These are phyloP conservation scores for Talaromyces amestolkiae DNA, from an alignment of 2,329 filamentous ascomycete species.

Conservation along the genomic window DNA sequence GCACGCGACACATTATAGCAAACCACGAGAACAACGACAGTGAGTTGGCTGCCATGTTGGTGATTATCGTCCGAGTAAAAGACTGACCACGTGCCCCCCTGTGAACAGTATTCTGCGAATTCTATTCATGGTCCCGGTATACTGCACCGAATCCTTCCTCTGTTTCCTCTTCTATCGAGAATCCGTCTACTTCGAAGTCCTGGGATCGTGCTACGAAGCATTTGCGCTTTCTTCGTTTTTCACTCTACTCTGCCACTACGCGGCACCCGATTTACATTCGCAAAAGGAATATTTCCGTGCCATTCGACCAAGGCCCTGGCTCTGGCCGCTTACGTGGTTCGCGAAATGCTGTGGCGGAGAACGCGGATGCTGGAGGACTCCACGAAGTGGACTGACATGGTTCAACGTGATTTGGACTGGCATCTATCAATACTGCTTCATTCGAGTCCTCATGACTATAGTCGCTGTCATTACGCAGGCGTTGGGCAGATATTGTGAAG, in stretches of 20 bases:
- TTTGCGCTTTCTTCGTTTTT: conserved; percentile 88
- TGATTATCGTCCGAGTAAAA: not conserved
- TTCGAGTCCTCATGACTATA: conserved; percentile 75
- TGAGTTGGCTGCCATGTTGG: conserved; percentile 31
- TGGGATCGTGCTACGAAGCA: conserved; percentile 84
- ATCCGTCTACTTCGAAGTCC: conserved; percentile 75
- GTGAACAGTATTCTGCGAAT: conserved; percentile 73
- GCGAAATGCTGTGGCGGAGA: conserved; percentile 68
- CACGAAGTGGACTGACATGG: conserved; percentile 79
- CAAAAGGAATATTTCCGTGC: conserved; percentile 79
- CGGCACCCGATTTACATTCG: conserved; percentile 71
- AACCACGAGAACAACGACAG: conserved; percentile 61
- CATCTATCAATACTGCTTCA: conserved; percentile 82
- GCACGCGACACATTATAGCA: conserved; percentile 60
- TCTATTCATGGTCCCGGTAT: conserved; percentile 82
- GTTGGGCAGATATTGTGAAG: conserved; percentile 70
- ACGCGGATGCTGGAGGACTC: conserved; percentile 68
- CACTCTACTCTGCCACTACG: conserved; percentile 75
- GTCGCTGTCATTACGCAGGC: conserved; percentile 72
- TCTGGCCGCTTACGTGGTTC: conserved; percentile 69
- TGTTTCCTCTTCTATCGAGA: conserved; percentile 72
- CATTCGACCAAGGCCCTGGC: conserved; percentile 68
- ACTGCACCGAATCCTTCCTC: conserved; percentile 70
- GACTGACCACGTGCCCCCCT: not conserved
- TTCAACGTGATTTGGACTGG: conserved; percentile 82